These are phyloP conservation scores for Theobroma cacao DNA, from an alignment of 345 rosid species.

Conservation along the genomic window DNA sequence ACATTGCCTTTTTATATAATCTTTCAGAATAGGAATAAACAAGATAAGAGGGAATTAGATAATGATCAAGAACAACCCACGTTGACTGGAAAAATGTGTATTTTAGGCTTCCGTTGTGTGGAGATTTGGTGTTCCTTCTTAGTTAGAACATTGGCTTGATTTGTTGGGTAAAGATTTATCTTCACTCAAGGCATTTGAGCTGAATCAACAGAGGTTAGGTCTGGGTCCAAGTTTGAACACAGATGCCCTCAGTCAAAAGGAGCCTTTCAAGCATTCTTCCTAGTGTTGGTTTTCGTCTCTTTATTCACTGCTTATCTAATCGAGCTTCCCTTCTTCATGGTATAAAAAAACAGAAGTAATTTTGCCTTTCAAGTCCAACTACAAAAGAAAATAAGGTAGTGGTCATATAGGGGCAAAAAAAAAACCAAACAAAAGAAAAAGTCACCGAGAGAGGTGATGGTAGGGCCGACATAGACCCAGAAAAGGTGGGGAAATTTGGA, in stretches of 20 bases:
- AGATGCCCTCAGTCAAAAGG: neutral
- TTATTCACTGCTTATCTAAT: neutral
- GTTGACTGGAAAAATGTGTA: slow-evolving; percentile 8
- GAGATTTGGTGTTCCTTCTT: neutral
- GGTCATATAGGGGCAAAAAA: neutral
- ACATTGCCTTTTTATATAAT: neutral
- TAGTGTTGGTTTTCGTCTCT: neutral
- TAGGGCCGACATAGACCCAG: neutral
- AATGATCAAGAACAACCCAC: slow-evolving; percentile 14
- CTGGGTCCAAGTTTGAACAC: neutral
- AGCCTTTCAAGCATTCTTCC: neutral
- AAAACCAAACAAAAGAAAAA: neutral
- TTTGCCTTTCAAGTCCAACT: neutral
- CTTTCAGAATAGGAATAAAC: neutral
- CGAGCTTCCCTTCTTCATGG: neutral
- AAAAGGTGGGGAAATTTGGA: neutral
- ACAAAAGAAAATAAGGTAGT: neutral
- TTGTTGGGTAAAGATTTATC: neutral
- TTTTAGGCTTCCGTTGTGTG: neutral
- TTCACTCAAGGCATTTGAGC: neutral
- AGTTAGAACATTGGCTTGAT: neutral
- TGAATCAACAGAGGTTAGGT: neutral
- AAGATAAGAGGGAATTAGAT: neutral
- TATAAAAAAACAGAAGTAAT: too few relatives aligned
- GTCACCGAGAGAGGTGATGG: neutral